Percentiles rank a stretch among this genome's conserved stretches.
Evolutionary conservation across 1,284 basidiomycete genomes (phyloP).

Genomic region (Coniferiporia sulphurascens): DNA sequence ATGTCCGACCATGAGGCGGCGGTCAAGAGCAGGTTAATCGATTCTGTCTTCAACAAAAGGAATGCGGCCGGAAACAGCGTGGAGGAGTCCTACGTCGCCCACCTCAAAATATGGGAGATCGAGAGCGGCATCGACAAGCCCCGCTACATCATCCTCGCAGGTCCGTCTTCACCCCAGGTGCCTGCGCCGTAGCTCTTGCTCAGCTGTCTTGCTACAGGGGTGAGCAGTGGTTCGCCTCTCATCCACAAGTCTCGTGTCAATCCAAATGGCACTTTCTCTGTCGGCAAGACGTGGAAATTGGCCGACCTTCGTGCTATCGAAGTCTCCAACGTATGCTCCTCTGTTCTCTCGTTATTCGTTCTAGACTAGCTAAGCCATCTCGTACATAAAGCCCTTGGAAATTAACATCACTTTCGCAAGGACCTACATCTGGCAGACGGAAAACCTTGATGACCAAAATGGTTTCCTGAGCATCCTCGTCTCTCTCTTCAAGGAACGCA

Average conservation of each 20-base stretch:
- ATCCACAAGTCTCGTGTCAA: conserved; percentile 97
- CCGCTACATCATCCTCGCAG: conserved; percentile 81
- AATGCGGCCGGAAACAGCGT: conserved; percentile 50
- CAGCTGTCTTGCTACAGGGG: conserved; percentile 39
- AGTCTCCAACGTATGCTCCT: conserved; percentile 58
- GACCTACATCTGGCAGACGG: conserved; percentile 16
- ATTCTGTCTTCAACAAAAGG: conserved; percentile 76
- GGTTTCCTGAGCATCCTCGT: conserved; percentile 9
- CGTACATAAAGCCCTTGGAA: conserved; percentile 3
- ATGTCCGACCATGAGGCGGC: conserved; percentile 53
- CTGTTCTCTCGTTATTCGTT: background rate
- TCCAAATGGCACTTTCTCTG: conserved; percentile 91
- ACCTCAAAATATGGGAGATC: conserved; percentile 86
- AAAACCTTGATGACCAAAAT: conserved; percentile 14
- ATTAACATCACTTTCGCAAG: conserved; percentile 17
- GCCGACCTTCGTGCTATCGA: conserved; percentile 78
- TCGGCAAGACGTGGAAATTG: conserved; percentile 95
- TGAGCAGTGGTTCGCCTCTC: conserved; percentile 60
- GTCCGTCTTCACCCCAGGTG: conserved; percentile 48
- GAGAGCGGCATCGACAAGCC: conserved; percentile 60
- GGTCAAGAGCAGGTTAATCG: conserved; percentile 65
- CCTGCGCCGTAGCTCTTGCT: background rate
- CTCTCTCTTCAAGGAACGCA: conserved; percentile 6
- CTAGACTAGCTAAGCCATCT: background rate
- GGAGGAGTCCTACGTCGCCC: conserved; percentile 78